These are phyloP conservation scores for Secale cereale DNA, from an alignment of 176 grass and related monocot genomes.

Conservation along the genomic window DNA sequence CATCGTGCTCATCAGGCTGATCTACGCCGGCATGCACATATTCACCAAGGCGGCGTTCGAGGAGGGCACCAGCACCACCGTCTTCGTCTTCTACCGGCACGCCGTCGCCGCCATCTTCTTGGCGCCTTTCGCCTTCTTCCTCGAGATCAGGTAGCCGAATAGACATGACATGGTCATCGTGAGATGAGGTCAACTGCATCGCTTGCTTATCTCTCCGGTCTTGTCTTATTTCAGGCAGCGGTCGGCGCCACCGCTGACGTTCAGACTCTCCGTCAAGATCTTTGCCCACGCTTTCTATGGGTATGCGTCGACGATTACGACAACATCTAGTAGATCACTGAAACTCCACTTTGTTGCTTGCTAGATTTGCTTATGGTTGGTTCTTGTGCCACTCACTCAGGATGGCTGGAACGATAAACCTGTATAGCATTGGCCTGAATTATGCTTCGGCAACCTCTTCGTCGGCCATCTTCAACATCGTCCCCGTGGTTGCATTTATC, in stretches of 20 bases:
- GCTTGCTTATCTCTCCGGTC: not conserved
- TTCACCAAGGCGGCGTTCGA: slow-evolving; percentile 70
- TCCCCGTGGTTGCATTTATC: slow-evolving; percentile 72
- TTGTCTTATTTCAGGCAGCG: slow-evolving; percentile 32
- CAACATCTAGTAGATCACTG: not conserved
- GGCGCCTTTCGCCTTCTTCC: slow-evolving; percentile 43
- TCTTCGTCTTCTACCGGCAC: slow-evolving; percentile 69
- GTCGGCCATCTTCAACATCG: slow-evolving; percentile 74
- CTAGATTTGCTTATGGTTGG: not conserved
- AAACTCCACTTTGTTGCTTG: not conserved
- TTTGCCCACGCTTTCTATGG: slow-evolving; percentile 50
- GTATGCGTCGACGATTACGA: slow-evolving; percentile 19
- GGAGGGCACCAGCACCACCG: slow-evolving; percentile 55
- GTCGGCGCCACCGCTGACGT: slow-evolving; percentile 37
- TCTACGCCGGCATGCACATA: slow-evolving; percentile 65
- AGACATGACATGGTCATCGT: not conserved
- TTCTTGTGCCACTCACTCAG: slow-evolving; percentile 42
- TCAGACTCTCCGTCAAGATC: slow-evolving; percentile 40
- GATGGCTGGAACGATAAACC: slow-evolving; percentile 58
- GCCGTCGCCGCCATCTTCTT: slow-evolving; percentile 53
- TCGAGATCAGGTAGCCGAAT: slow-evolving; percentile 51
- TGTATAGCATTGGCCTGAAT: slow-evolving; percentile 65
- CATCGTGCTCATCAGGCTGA: slow-evolving; percentile 51
- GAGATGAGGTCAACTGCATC: not conserved
- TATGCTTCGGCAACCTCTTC: slow-evolving; percentile 62